These are phyloP conservation scores for Alliaria petiolata DNA, from an alignment of 345 rosid species.

Conservation along the genomic window DNA sequence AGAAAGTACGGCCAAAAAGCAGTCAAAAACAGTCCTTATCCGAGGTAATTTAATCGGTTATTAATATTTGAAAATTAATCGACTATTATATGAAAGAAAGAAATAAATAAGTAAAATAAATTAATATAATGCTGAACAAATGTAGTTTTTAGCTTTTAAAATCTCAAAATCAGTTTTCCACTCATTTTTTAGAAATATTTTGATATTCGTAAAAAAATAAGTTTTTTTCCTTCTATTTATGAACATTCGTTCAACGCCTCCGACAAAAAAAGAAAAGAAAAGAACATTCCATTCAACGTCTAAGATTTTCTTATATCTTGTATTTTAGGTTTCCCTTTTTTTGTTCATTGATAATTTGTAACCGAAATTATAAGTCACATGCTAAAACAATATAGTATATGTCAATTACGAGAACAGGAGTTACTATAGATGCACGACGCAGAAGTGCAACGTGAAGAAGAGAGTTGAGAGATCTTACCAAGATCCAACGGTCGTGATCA, in stretches of 20 bases:
- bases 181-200: too few relatives aligned
- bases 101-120: not conserved
- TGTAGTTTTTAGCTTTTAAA: not conserved
- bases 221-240: too few relatives aligned
- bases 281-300: too few relatives aligned
- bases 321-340: not conserved
- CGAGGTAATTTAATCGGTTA: slow-evolving; percentile 39
- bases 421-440: slow-evolving; percentile 92
- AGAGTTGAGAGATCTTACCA: slow-evolving; percentile 82
- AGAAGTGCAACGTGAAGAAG: slow-evolving; percentile 83
- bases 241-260: too few relatives aligned
- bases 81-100: not conserved
- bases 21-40: slow-evolving; percentile 74
- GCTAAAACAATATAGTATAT: slow-evolving; percentile 10
- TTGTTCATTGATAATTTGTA: not conserved
- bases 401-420: slow-evolving; percentile 43
- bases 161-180: too few relatives aligned
- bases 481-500: slow-evolving; percentile 77
- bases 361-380: slow-evolving; percentile 5
- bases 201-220: too few relatives aligned
- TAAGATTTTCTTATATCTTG: too few relatives aligned
- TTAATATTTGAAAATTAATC: not conserved
- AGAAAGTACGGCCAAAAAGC: slow-evolving; percentile 88
- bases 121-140: not conserved
- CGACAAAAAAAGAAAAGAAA: too few relatives aligned